Percentiles rank a stretch among this genome's conserved stretches.
phyloP scores from a whole-genome alignment of 1,139 yeast species.

The Taphrina communis region DNA sequence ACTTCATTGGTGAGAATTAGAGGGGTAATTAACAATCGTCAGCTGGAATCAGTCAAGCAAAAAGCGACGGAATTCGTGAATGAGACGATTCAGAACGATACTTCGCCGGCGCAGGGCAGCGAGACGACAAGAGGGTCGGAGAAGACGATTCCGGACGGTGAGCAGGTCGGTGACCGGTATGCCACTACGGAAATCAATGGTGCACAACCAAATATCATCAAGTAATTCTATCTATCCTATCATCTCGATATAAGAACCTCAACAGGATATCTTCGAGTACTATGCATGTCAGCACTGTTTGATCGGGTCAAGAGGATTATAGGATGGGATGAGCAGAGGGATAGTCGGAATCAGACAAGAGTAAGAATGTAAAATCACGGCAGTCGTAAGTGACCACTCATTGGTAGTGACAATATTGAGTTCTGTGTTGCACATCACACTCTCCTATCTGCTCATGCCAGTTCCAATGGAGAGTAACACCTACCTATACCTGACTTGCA shows the following conservation, averaged over 20 bases:
- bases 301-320: no score
- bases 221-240: not conserved
- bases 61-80: conserved; percentile 32
- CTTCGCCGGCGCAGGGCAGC: conserved; percentile 18
- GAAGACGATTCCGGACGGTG: conserved; percentile 31
- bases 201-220: conserved; percentile 33
- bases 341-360: not conserved
- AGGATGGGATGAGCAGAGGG: not conserved
- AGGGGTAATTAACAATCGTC: no score
- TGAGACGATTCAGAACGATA: conserved; percentile 34
- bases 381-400: conserved; percentile 8
- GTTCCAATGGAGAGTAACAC: not conserved
- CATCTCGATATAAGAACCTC: no score
- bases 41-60: conserved; percentile 33
- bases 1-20: no score
- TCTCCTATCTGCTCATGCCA: not conserved
- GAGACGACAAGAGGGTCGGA: conserved; percentile 19
- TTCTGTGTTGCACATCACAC: conserved; percentile 20
- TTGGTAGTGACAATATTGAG: conserved; percentile 28
- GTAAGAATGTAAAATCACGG: conserved; percentile 15
- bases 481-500: conserved; percentile 1
- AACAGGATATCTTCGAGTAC: no score
- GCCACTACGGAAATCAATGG: conserved; percentile 38
- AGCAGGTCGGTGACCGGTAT: conserved; percentile 36
- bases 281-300: no score